A percentile compares a stretch with the other conserved stretches of the same genome.
Evolutionary conservation across 768 basidiomycete genomes (phyloP).

Genomic region (Pleurotus sapidus): DNA sequence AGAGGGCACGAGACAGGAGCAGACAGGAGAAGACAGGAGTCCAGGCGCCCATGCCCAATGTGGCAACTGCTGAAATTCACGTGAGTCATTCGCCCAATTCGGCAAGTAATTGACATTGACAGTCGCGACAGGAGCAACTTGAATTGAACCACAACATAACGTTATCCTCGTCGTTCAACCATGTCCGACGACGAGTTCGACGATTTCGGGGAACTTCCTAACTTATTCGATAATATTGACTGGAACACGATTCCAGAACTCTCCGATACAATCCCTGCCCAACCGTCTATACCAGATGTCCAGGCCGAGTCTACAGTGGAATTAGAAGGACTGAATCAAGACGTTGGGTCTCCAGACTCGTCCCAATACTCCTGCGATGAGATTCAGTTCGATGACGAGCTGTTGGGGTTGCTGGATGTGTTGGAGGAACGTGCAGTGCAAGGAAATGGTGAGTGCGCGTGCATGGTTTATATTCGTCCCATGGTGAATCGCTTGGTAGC

Average conservation of each 20-base stretch:
- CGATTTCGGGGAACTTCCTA: slow-evolving; percentile 51
- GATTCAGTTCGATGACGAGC: slow-evolving; percentile 27
- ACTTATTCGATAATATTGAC: slow-evolving; percentile 53
- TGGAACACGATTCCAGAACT: slow-evolving; percentile 28
- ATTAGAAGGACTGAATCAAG: not conserved
- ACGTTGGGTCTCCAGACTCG: slow-evolving; percentile 11
- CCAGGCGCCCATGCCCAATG: no score
- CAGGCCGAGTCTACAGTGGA: slow-evolving; percentile 7
- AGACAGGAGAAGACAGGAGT: no score
- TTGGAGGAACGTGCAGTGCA: slow-evolving; percentile 35
- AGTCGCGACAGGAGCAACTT: not conserved
- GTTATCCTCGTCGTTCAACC: not conserved
- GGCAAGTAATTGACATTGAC: not conserved
- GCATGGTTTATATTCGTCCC: not conserved
- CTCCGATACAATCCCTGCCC: not conserved
- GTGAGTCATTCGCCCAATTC: not conserved
- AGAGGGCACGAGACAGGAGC: no score
- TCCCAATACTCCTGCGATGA: slow-evolving; percentile 26
- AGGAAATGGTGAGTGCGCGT: not conserved
- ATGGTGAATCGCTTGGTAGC: not conserved
- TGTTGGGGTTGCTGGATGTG: slow-evolving; percentile 42
- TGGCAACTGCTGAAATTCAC: not conserved
- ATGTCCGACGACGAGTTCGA: slow-evolving; percentile 35
- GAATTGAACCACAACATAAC: not conserved
- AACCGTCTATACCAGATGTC: slow-evolving; percentile 4